Base-by-base conservation (phyloP, 768 basidiomycete genomes). In the Tubosaeta sp. region DNA sequence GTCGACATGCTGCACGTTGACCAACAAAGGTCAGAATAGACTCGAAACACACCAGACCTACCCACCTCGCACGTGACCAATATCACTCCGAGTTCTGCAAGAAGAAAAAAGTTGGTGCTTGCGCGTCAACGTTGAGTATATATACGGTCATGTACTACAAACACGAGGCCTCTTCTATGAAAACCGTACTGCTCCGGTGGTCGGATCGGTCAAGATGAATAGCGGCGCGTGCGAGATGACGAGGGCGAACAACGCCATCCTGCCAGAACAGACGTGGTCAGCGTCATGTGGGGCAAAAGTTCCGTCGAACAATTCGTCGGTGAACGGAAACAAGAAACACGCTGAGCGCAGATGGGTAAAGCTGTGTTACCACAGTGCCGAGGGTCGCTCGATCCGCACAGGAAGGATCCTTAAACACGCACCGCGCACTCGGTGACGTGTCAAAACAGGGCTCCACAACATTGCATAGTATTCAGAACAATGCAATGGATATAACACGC, bases 231-330 rank as follows among this genome's bases (percentile, higher is more conserved):
- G 67, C 14, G 69, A 67, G 6, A 69, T 48, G 51, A 69, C 46
- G 13, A 69, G 58, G 38, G 59, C 69, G 43, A 69, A 67, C 49
- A 64, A 43, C 41, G 67, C 69, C 58, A 71, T 71, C 65, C 67
- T 71, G 58, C 64, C 62, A 46, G 62, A 58, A 59, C 43, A 59
- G 38, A 52, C 65, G 56, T 59, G 65, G 62, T 68, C 51, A 66
- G 59, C 49, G 43, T 59, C 53, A 60, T 53, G 60, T 56, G 48
- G 54, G 46, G 16, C 13, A 37, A 46, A 48, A 45, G 39, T 46
- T 7, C 59, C 57, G 54, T 44, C 46, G 35, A 25, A 37, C 37
- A 13, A 52, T 46, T 50, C 61, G 56, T 65, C 61, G 55, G 61
- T 35, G 53, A 50, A 59, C 62, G 63, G 57, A 57, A 46, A 54